Base-by-base conservation (phyloP, 2,329 filamentous ascomycete genomes). In the Pseudogymnoascus sp. region DNA sequence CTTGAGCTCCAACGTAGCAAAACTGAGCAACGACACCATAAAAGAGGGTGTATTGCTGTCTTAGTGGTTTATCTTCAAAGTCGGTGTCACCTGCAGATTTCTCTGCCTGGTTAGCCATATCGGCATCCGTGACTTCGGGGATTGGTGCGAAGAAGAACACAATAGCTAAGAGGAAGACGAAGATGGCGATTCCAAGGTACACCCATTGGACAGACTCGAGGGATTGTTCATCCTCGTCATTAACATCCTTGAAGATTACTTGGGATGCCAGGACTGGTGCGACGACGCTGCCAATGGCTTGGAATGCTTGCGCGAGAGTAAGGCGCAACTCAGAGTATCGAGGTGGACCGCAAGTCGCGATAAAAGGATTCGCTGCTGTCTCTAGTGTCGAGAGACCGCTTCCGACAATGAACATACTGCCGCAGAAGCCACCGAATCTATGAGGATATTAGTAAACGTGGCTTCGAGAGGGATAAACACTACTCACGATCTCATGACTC, bases 291-390 rank as follows among this genome's bases (percentile, higher is more conserved):
- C 88, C 89, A 59, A 91, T 83, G 63, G 87, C 89, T 70, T 92
- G 89, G 76, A 92, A 88, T 63, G 88, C 87, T 73, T 93, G 89
- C 1, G 88, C 87, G 62, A 91, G 77, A 75, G 92, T 89, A 77
- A 92, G 86, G 67, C 89, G 85, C 66, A 91, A 80, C 70, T 90
- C 88, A 5, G 88, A 84, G 74, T 87, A 90, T 67, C 83, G 82
- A 6, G 89, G 87, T 3, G 88, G 89, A 50, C 44, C 44, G 44
- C 44, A 50, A 50, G 82, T 79, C 75, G 64, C 56, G 60, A 65
- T 64, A 61, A 69, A 62, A 9, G 88, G 87, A 72, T 92, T 90
- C 7, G 89, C 89, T 0, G 87, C 87, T 0, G 88, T 90, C 75
- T 92, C 89, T 19, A 92, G 83, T 0, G 88, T 88, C 1, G 85